These are phyloP conservation scores for Cladorrhinum samala DNA, from an alignment of 495 filamentous ascomycete species.

Conservation along the genomic window DNA sequence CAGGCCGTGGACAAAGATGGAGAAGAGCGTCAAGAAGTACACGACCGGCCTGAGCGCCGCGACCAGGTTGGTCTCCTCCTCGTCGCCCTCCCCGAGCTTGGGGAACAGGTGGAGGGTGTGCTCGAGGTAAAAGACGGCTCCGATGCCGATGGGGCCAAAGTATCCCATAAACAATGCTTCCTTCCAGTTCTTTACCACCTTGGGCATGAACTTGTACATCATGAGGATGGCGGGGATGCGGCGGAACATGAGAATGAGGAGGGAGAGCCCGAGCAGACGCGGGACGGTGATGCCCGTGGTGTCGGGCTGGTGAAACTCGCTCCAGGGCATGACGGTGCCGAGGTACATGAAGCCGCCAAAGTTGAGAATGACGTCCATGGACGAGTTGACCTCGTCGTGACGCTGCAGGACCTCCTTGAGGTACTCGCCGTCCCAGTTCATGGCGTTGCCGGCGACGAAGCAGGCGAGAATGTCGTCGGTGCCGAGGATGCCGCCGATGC, in stretches of 20 bases:
- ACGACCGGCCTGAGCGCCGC: slow-evolving; percentile 48
- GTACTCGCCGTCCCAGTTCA: slow-evolving; percentile 85
- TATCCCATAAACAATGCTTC: slow-evolving; percentile 78
- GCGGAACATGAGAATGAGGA: slow-evolving; percentile 65
- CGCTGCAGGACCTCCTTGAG: slow-evolving; percentile 68
- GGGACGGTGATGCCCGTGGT: slow-evolving; percentile 45
- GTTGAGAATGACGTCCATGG: slow-evolving; percentile 69
- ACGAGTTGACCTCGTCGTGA: slow-evolving; percentile 72
- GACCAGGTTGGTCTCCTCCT: slow-evolving; percentile 46
- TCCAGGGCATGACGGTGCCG: slow-evolving; percentile 76
- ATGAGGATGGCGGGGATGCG: slow-evolving; percentile 35
- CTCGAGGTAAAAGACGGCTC: slow-evolving; percentile 77
- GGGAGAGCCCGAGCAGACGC: slow-evolving; percentile 64
- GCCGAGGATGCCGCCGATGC: slow-evolving; percentile 76
- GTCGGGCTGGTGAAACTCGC: slow-evolving; percentile 34
- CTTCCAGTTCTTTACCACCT: slow-evolving; percentile 53
- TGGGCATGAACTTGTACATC: slow-evolving; percentile 60
- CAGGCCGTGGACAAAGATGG: slow-evolving; percentile 52
- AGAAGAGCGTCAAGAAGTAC: slow-evolving; percentile 55
- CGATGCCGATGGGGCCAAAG: slow-evolving; percentile 86
- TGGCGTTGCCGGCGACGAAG: slow-evolving; percentile 81
- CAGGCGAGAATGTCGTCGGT: slow-evolving; percentile 88
- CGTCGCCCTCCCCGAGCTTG: slow-evolving; percentile 43
- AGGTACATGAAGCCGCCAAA: slow-evolving; percentile 82
- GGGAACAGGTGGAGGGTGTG: slow-evolving; percentile 52